A percentile compares a stretch with the other conserved stretches of the same genome.
Evolutionary conservation across 2,329 filamentous ascomycete species (phyloP).

Genomic region (Aspergillus fijiensis): DNA sequence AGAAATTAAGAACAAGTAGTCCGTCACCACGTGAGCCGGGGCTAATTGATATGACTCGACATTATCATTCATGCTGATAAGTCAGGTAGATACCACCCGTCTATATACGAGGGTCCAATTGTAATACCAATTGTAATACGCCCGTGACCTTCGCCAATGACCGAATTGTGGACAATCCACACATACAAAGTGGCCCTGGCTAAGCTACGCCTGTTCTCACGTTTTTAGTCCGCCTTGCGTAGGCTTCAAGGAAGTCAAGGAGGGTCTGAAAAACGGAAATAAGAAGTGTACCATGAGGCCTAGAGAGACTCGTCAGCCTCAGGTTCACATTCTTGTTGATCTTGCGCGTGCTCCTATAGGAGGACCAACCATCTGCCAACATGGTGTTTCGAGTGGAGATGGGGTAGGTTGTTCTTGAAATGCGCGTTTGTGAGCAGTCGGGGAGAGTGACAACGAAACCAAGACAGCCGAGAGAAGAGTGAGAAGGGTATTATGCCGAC

Average conservation of each 20-base stretch:
- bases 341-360: constrained; percentile 48
- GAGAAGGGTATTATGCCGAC: constrained; percentile 23
- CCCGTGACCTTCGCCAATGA: too few species aligned
- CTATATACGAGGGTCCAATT: too few species aligned
- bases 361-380: constrained; percentile 52
- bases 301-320: background rate
- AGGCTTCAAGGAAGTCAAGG: constrained; percentile 44
- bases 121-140: too few species aligned
- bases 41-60: constrained; percentile 1
- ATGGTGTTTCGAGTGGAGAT: constrained; percentile 50
- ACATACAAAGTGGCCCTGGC: background rate
- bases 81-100: background rate
- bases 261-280: constrained; percentile 57
- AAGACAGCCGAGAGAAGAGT: constrained; percentile 9
- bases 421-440: constrained; percentile 13
- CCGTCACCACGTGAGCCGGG: constrained; percentile 18
- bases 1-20: background rate
- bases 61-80: background rate
- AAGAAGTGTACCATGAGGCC: constrained; percentile 30
- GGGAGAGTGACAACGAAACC: constrained; percentile 7
- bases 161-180: too few species aligned
- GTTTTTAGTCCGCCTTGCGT: constrained; percentile 58
- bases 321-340: constrained; percentile 41
- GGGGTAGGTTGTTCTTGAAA: constrained; percentile 49
- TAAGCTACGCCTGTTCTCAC: constrained; percentile 46